A percentile compares a stretch with the other conserved stretches of the same genome.
Evolutionary conservation across 495 filamentous ascomycete species (phyloP).

Genomic region (Penicillium angulare): DNA sequence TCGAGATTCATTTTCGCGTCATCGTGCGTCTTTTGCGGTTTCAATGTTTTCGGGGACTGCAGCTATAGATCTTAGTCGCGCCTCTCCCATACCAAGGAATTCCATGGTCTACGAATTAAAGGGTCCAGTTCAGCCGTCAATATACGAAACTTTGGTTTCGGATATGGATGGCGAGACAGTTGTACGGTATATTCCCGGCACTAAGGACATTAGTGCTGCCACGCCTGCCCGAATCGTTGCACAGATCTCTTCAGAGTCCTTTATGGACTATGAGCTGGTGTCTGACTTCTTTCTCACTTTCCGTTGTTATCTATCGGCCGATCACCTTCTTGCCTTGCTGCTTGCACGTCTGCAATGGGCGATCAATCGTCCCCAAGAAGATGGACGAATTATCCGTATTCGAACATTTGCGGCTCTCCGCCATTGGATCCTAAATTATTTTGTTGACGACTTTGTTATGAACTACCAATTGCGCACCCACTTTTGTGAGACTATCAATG

Average conservation of each 20-base stretch:
- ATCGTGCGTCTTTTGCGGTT: conserved; percentile 36
- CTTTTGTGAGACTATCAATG: conserved; percentile 82
- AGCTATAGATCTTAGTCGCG: conserved; percentile 35
- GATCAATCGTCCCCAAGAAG: conserved; percentile 73
- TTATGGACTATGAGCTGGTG: conserved; percentile 95
- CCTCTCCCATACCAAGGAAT: conserved; percentile 31
- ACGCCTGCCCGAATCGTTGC: conserved; percentile 90
- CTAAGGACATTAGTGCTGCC: conserved; percentile 79
- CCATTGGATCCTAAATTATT: conserved; percentile 99
- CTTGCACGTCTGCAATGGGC: conserved; percentile 88
- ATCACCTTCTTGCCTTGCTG: conserved; percentile 76
- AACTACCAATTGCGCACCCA: conserved; percentile 72
- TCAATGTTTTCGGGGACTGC: conserved; percentile 49
- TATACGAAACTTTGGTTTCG: conserved; percentile 77
- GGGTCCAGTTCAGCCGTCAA: conserved; percentile 51
- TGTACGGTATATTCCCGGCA: conserved; percentile 74
- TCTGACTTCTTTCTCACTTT: conserved; percentile 99
- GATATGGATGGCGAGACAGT: conserved; percentile 74
- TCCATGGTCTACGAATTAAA: conserved; percentile 44
- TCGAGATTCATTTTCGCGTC: conserved; percentile 23
- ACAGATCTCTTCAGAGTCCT: conserved; percentile 94
- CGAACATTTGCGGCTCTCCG: conserved; percentile 93
- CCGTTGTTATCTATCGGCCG: conserved; percentile 74
- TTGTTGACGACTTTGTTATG: conserved; percentile 91
- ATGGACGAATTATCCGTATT: conserved; percentile 87